phyloP scores from a whole-genome alignment of 108 stramenopile genomes.

The Poteriospumella lacustris region DNA sequence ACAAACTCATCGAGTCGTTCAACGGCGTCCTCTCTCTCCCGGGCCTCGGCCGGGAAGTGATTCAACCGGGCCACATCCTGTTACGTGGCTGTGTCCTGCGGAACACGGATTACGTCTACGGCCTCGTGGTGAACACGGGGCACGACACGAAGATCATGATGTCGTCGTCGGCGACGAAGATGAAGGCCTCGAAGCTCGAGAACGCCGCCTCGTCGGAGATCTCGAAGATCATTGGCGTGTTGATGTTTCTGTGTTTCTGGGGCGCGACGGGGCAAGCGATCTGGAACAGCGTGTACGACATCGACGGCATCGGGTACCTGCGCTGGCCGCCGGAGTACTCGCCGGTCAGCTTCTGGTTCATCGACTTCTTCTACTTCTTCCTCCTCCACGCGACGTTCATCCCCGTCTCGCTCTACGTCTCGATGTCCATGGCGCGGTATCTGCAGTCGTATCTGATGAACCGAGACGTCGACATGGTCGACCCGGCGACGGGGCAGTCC shows the following conservation, averaged over 20 bases:
- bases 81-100: slow-evolving; percentile 54
- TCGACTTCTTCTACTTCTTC: slow-evolving; percentile 53
- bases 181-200: slow-evolving; percentile 30
- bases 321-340: neutral
- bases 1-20: slow-evolving; percentile 45
- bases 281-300: slow-evolving; percentile 20
- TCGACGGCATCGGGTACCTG: slow-evolving; percentile 11
- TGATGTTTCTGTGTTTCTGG: slow-evolving; percentile 43
- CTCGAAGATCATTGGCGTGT: slow-evolving; percentile 37
- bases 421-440: slow-evolving; percentile 54
- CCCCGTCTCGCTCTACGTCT: slow-evolving; percentile 64
- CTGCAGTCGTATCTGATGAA: slow-evolving; percentile 57
- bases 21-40: slow-evolving; percentile 8
- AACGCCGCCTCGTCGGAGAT: slow-evolving; percentile 29
- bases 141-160: slow-evolving; percentile 58
- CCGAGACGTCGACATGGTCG: slow-evolving; percentile 31
- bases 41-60: slow-evolving; percentile 1
- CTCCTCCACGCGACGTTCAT: slow-evolving; percentile 59
- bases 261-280: slow-evolving; percentile 36
- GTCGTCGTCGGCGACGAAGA: slow-evolving; percentile 4
- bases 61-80: slow-evolving; percentile 40
- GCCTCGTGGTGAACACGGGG: slow-evolving; percentile 56
- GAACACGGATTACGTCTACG: slow-evolving; percentile 49
- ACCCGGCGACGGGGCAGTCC: slow-evolving; percentile 39
- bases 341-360: neutral